Evolutionary conservation across 345 rosid genomes (phyloP), one percentile per base, ranked within the genome.

Genomic region (Camelina neglecta): DNA sequence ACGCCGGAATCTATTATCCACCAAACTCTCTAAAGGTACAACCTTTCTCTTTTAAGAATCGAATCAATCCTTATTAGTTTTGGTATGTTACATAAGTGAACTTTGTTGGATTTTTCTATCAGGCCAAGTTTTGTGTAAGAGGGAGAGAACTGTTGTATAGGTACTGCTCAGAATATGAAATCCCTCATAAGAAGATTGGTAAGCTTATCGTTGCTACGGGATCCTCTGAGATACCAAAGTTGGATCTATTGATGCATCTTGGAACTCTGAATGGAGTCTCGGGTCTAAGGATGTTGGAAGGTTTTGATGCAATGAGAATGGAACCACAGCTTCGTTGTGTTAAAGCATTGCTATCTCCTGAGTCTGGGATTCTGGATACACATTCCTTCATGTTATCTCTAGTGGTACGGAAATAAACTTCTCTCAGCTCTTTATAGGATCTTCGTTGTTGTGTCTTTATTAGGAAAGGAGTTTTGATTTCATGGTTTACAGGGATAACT

Each of bases 1-100:
- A 94, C 72, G 97, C 96, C 38, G 98, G 98, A 77, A 89, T 94
- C 79, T 94, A 94, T 70, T 94, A 94, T 72, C 93, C 90, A 72
- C 85, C 72, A 61, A 72, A 79, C 79, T 92, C 97, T 38, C 87
- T 87, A 77, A 92, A 92, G 89, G 93, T 89, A 54, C 1, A 11
- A 38, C 48, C 35, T 69, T 76, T 41, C 5, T 29, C 36, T 54
- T 3, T 51, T 1, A 11, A 26, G 26, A n/a, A 20, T 64, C 20
- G 18, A 54, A 8, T 24, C 20, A 55, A 62, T 12, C 23, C 12
- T 50, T 2, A 10, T 42, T 61, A 6, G 7, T 61, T 12, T 45
- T 12, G 13, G 24, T 8, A 26, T 15, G 39, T 26, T 26, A 24
- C 15, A 4, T 8, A 4, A 26, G 39, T 45, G 54, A 64, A 5